Percentiles rank a stretch among this genome's conserved stretches.
Conservation (phyloP, 805 yeast species). For the Lipomyces mesembrius region DNA sequence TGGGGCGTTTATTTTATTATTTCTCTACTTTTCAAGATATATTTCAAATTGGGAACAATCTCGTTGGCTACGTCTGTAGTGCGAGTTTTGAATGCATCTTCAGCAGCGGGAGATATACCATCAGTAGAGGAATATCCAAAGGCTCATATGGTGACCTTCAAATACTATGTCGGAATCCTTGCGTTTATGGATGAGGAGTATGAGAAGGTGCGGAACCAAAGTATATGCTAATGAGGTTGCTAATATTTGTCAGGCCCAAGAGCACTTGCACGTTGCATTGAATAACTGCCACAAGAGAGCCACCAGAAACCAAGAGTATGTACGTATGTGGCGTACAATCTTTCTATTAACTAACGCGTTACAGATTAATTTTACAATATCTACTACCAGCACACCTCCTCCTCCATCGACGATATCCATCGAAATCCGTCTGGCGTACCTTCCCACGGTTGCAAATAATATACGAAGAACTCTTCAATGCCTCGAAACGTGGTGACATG, state of each 20-base stretch:
- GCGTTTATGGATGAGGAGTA: slow-evolving; percentile 69
- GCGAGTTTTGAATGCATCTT: slow-evolving; percentile 64
- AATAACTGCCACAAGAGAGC: slow-evolving; percentile 42
- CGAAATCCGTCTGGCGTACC: slow-evolving; percentile 47
- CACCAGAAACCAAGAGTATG: slow-evolving; percentile 45
- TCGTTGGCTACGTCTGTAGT: slow-evolving; percentile 77
- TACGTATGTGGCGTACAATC: neutral
- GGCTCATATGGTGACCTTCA: slow-evolving; percentile 61
- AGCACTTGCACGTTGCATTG: slow-evolving; percentile 59
- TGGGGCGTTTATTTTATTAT: slow-evolving; percentile 71
- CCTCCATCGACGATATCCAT: slow-evolving; percentile 56
- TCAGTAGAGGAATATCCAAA: slow-evolving; percentile 51
- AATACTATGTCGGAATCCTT: slow-evolving; percentile 71
- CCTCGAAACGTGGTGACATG: slow-evolving; percentile 62
- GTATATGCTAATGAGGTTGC: neutral
- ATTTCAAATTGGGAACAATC: slow-evolving; percentile 64
- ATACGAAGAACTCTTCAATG: slow-evolving; percentile 56
- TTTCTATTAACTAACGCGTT: slow-evolving; percentile 24
- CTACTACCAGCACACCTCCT: slow-evolving; percentile 68
- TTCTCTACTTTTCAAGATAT: slow-evolving; percentile 68
- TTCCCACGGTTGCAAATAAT: slow-evolving; percentile 52
- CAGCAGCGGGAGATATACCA: slow-evolving; percentile 55
- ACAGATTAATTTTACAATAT: slow-evolving; percentile 55
- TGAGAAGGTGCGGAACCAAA: slow-evolving; percentile 38
- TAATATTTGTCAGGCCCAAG: slow-evolving; percentile 48